Conservation (phyloP, 305 asterid genomes). For the Fraxinus sp. region DNA sequence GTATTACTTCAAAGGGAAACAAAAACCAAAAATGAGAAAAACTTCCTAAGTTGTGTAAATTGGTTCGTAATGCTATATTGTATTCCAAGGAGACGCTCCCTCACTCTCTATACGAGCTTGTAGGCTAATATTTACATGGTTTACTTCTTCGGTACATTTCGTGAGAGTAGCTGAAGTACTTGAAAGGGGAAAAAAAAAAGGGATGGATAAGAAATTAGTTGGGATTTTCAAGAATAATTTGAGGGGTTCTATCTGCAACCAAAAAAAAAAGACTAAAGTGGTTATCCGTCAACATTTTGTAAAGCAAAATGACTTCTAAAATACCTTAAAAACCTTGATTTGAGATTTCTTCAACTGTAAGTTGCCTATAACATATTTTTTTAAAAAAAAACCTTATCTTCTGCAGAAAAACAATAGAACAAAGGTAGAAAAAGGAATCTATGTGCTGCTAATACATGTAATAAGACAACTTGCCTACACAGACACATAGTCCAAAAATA, state of each 20-base stretch:
- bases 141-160: background rate
- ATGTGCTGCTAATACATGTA: slow-evolving; percentile 14
- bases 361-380: background rate
- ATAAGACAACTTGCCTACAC: slow-evolving; percentile 9
- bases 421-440: slow-evolving; percentile 34
- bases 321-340: slow-evolving; percentile 2
- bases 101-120: background rate
- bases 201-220: background rate
- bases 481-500: no score
- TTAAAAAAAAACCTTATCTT: background rate
- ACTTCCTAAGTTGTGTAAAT: background rate
- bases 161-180: background rate
- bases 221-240: background rate
- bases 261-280: background rate
- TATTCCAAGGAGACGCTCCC: background rate
- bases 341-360: background rate
- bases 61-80: background rate
- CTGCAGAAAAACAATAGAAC: slow-evolving; percentile 19
- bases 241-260: background rate
- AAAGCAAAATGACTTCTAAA: background rate
- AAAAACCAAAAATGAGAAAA: background rate
- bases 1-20: background rate
- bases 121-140: background rate
- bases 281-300: background rate
- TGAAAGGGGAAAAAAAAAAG: background rate